Base-by-base conservation (phyloP, 345 rosid genomes). In the Turnera subulata region DNA sequence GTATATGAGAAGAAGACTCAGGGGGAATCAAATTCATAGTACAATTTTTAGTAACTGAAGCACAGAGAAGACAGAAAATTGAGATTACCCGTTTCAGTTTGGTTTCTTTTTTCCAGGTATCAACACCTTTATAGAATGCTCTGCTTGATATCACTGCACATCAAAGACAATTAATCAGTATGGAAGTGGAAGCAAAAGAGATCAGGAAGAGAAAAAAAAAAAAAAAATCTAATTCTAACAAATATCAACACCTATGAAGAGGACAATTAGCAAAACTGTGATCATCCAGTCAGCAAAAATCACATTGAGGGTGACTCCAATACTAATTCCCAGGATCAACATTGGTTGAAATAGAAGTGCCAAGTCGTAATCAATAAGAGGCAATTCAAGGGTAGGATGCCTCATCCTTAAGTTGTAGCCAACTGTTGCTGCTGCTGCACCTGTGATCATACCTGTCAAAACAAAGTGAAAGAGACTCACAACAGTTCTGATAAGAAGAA, bases 71-170 rank as follows among this genome's bases (percentile, higher is more conserved):
- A 17, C 13, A 3, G 56, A 9, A 39, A 8, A 4, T 13, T 23
- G 6, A n/a, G n/a, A n/a, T n/a, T n/a, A 76, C 84, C 71, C 55
- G 47, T 37, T 66, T 74, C 11, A 55, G 33, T 12, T 69, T 61
- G 58, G 80, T 74, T 67, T 80, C 84, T 42, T 67, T 81, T 49
- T 75, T 75, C 85, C 85, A 77, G n/a, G n/a, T n/a, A n/a, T n/a
- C n/a, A n/a, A n/a, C n/a, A n/a, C n/a, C n/a, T n/a, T n/a, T n/a
- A n/a, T 65, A 42, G 67, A 81, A 81, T 75, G n/a, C n/a, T 61
- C 60, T 78, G 0, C 66, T 75, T 15, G 82, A 67, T 46, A 64
- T 75, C 15, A 40, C 85, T 81, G 62, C 53, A 58, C 11, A 38
- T 0, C 13, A 14, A 0, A 39, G 16, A 45, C 14, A 4, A 53